Percentiles rank a stretch among this genome's conserved stretches.
Conservation (phyloP, 2,329 filamentous ascomycete species). For the Aspergillus viridinutans region DNA sequence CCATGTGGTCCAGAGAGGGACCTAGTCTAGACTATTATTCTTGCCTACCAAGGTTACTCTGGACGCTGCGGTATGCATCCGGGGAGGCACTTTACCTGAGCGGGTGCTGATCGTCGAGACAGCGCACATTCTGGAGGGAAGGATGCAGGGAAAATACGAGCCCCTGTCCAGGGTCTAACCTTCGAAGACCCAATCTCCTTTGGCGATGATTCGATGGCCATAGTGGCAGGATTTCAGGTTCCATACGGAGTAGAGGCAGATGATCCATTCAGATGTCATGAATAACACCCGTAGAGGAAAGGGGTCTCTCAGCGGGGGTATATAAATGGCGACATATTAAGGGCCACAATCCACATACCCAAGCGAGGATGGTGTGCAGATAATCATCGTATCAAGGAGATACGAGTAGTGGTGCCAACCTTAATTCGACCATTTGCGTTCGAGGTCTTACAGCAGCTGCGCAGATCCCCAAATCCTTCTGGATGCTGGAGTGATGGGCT, state of each 20-base stretch:
- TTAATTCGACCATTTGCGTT: neutral
- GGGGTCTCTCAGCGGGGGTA: neutral
- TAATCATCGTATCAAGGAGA: neutral
- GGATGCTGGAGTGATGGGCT: no score
- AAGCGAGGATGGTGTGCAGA: neutral
- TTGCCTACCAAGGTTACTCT: no score
- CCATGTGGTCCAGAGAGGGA: neutral
- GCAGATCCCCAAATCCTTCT: no score
- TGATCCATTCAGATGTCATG: no score
- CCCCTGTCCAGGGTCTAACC: neutral
- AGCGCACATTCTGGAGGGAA: neutral
- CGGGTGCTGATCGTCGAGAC: neutral
- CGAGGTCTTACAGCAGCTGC: neutral
- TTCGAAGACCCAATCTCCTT: neutral
- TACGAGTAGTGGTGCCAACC: neutral
- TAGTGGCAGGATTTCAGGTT: neutral
- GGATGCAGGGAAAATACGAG: neutral
- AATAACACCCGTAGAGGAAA: neutral
- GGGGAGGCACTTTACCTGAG: no score
- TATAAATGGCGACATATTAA: no score
- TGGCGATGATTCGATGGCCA: neutral
- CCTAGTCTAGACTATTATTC: no score
- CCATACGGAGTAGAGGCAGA: neutral
- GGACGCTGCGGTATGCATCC: no score
- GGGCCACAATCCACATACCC: no score